Evolutionary conservation across 805 yeast genomes (phyloP).

Genomic region (Lipomyces yamadae): DNA sequence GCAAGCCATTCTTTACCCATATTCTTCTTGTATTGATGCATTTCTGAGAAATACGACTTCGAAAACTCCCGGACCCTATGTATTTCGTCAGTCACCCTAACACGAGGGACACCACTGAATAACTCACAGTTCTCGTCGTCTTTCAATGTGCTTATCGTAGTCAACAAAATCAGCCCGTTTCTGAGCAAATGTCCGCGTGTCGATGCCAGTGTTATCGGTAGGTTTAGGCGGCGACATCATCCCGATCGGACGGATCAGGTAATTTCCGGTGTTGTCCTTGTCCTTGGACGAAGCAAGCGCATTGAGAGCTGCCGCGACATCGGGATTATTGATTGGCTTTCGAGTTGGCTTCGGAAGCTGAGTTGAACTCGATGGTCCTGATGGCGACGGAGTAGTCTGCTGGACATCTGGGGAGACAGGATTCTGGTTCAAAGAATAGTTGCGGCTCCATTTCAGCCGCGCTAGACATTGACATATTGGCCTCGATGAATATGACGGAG

Average conservation of each 20-base stretch:
- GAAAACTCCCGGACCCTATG: slow-evolving; percentile 54
- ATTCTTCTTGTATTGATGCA: slow-evolving; percentile 64
- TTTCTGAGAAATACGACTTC: slow-evolving; percentile 69
- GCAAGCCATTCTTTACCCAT: slow-evolving; percentile 84
- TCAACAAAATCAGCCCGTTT: slow-evolving; percentile 56
- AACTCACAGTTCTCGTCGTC: slow-evolving; percentile 59
- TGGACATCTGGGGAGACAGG: not conserved
- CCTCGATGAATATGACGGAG: not conserved
- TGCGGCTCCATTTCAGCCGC: not conserved
- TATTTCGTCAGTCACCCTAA: not conserved
- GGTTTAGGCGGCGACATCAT: slow-evolving; percentile 48
- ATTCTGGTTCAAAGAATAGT: not conserved
- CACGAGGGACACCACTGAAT: not conserved
- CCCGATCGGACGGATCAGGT: slow-evolving; percentile 54
- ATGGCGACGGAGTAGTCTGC: not conserved
- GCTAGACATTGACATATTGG: not conserved
- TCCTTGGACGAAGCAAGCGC: slow-evolving; percentile 16
- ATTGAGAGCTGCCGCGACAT: slow-evolving; percentile 12
- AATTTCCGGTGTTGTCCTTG: slow-evolving; percentile 14
- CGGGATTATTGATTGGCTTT: not conserved
- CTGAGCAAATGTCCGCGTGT: slow-evolving; percentile 48
- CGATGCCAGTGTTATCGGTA: slow-evolving; percentile 50
- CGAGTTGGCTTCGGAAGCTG: slow-evolving; percentile 15
- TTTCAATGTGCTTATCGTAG: slow-evolving; percentile 53
- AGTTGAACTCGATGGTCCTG: not conserved